Evolutionary conservation across 108 stramenopile genomes (phyloP), one percentile per base, ranked within the genome.

Genomic region (Skeletonema grethae): DNA sequence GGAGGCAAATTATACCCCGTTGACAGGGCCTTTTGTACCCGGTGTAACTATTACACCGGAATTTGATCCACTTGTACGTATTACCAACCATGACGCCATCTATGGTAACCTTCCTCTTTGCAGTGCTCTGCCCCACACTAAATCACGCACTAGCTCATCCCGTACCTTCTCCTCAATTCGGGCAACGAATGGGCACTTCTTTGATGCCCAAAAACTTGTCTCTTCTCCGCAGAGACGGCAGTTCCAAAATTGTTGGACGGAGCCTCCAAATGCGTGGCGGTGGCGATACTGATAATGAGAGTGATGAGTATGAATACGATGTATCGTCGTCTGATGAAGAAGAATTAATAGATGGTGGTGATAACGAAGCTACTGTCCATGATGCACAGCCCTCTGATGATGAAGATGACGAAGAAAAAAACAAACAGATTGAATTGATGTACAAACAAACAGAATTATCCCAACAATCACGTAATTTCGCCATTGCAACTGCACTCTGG

Each of bases 401-500:
- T 12, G 38, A 39, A 15, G 36, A 38, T 38, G 25, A 61, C 32
- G 36, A 38, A 10, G 25, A 61, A 61, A 24, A 63, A 38, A 5
- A 3, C 35, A 13, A 38, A 20, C 15, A 68, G 20, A 11, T 36
- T 22, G 67, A n/a, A 55, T 32, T 18, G 15, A 28, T 45, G 5
- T 25, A 50, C 10, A 41, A 50, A 16, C 8, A 55, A 67, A 16
- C 28, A 30, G 22, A 7, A n/a, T 46, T 67, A 8, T 63, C 53
- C n/a, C 39, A 38, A 31, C 67, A 69, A 64, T 69, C 75, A 25
- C 22, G 75, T 11, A 76, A 76, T 48, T 76, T 63, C 22, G 75
- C 48, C n/a, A 76, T 76, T 43, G 67, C 63, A 11, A 69, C 75
- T 18, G 75, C 68, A 7, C 46, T 76, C 5, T 76, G 75, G 75